Percentiles rank a stretch among this genome's conserved stretches.
phyloP scores from a whole-genome alignment of 2,329 filamentous ascomycete genomes.

The Neofusicoccum sp. region DNA sequence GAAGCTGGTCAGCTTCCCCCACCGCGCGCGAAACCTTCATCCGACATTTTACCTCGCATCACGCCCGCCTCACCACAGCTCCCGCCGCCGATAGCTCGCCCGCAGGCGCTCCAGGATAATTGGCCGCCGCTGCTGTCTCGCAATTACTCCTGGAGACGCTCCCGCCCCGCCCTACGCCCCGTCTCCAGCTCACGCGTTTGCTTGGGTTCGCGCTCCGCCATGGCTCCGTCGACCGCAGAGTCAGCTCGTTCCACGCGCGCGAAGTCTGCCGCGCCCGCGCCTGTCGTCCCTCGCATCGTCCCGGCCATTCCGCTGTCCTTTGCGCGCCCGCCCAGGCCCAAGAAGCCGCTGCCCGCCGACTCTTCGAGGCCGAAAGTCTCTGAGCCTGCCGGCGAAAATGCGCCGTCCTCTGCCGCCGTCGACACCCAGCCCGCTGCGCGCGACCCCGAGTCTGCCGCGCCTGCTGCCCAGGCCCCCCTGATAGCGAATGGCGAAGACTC shows the following conservation, averaged over 20 bases:
- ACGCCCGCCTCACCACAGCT: neutral
- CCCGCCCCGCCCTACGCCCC: conserved; percentile 5
- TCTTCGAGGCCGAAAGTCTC: neutral
- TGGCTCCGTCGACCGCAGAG: conserved; percentile 30
- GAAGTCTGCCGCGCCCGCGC: conserved; percentile 26
- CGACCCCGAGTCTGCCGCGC: neutral
- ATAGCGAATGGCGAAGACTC: neutral
- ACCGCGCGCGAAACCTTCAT: conserved; percentile 16
- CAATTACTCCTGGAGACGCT: conserved; percentile 45
- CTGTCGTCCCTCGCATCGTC: conserved; percentile 32
- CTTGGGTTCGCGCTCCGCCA: conserved; percentile 21
- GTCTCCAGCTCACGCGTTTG: conserved; percentile 13
- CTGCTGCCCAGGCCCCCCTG: neutral
- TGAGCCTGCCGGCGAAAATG: neutral
- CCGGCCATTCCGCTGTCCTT: conserved; percentile 39
- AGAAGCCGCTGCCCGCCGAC: neutral
- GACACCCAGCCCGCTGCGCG: neutral
- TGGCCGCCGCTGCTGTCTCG: conserved; percentile 28
- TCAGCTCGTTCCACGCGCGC: conserved; percentile 26
- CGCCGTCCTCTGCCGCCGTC: neutral
- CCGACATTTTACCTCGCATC: conserved; percentile 16
- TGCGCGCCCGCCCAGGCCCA: conserved; percentile 23
- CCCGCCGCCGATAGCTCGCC: conserved; percentile 18
- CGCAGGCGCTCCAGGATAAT: conserved; percentile 43
- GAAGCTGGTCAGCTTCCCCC: conserved; percentile 10